These are phyloP conservation scores for Apiospora rasikravindrae DNA, from an alignment of 2,329 filamentous ascomycete species.

Conservation along the genomic window DNA sequence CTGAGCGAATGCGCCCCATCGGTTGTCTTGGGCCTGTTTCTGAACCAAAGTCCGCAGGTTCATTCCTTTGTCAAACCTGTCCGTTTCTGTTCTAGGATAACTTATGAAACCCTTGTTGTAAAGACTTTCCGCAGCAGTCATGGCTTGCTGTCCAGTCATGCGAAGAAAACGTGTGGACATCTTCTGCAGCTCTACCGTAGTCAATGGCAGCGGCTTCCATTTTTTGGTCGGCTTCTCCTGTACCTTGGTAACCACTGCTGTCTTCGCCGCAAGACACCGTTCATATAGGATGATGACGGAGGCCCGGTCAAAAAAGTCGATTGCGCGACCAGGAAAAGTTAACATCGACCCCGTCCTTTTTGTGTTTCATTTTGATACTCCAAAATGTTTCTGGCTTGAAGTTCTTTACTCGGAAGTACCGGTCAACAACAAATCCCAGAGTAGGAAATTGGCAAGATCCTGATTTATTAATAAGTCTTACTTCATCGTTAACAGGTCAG, in stretches of 20 bases:
- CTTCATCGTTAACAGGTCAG: neutral
- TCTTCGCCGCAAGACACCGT: slow-evolving; percentile 76
- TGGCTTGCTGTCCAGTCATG: slow-evolving; percentile 90
- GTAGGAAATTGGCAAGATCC: slow-evolving; percentile 97
- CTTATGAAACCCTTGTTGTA: slow-evolving; percentile 97
- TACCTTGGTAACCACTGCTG: slow-evolving; percentile 81
- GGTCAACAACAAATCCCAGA: slow-evolving; percentile 93
- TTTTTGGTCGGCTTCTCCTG: slow-evolving; percentile 91
- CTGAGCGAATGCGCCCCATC: slow-evolving; percentile 84
- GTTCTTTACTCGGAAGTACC: slow-evolving; percentile 91
- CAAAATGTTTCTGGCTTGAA: slow-evolving; percentile 94
- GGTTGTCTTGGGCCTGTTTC: slow-evolving; percentile 78
- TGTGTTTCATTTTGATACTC: slow-evolving; percentile 85
- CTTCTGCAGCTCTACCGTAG: slow-evolving; percentile 95
- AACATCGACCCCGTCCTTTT: slow-evolving; percentile 77
- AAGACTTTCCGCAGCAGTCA: slow-evolving; percentile 83
- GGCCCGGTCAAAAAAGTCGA: slow-evolving; percentile 89
- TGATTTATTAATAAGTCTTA: slow-evolving; percentile 37
- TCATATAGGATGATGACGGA: slow-evolving; percentile 84
- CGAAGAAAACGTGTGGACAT: slow-evolving; percentile 86
- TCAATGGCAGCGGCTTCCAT: slow-evolving; percentile 91
- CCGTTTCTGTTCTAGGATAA: slow-evolving; percentile 96
- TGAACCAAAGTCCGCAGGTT: slow-evolving; percentile 79
- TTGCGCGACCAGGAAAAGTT: slow-evolving; percentile 83
- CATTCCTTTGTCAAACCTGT: slow-evolving; percentile 91